Base-by-base conservation (phyloP, 805 yeast genomes). In the Schwanniomyces vanrijiae region DNA sequence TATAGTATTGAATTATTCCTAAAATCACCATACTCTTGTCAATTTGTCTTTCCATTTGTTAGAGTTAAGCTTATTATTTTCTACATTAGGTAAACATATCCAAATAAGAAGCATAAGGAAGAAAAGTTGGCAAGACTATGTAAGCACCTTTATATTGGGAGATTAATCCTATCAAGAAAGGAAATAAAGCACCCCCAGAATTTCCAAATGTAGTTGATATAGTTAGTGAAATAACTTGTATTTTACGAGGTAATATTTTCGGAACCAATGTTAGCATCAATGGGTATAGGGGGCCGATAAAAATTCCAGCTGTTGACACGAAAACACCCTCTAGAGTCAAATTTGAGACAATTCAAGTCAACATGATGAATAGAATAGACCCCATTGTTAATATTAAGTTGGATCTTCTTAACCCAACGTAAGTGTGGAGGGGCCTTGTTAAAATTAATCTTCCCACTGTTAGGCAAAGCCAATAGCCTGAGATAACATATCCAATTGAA, bases 381-480 rank as follows among this genome's bases (percentile, higher is more conserved):
- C 59, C 29, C 0, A 65, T 3, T 2, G 68, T 47, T 46, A 71
- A 52, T 13, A 77, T 39, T 11, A 70, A 51, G 35, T 77, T 73
- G 2, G 75, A 70, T 48, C 81, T 60, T 49, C 80, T 65, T 5
- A 73, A 71, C 3, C 83, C 83, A n/a, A 74, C 37, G 9, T 50
- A 42, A 40, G 62, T 64, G 44, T 73, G 72, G 13, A 75, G 53
- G 1, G 59, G 52, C 14, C 71, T 62, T 0, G 82, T 78, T 7
- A 86, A 63, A 4, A 70, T 51, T 38, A 86, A 63, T 50, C 92
- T 68, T 0, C 92, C 92, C 13, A 76, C 49, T 0, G 90, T 82
- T 16, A 86, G 61, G 0, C 92, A 92, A 20, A 77, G 76, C 90
- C 90, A 86, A 58, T 77, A 85, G 13, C 88, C 84, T 4, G 89